Evolutionary conservation across 129 eudicot species (phyloP), one percentile per base, ranked within the genome.

Genomic region (Artemisia argyi): DNA sequence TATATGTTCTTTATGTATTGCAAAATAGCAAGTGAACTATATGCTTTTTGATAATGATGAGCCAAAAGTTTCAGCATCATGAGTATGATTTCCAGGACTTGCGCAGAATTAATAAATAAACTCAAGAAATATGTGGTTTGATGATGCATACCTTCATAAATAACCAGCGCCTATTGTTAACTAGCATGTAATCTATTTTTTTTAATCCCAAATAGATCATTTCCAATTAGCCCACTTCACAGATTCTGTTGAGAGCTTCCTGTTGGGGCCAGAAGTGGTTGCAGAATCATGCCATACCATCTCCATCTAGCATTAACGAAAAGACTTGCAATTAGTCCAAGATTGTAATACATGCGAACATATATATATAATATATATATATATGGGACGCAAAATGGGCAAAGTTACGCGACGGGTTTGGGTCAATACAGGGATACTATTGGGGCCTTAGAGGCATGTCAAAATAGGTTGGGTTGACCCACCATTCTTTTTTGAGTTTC

Each of bases 211-310:
- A 12, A 20, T 17, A 19, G 46, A 67, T 76, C 65, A 80, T 72
- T 56, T 73, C 79, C 79, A 76, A 42, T 77, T 72, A 35, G 82
- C 79, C 91, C 84, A 85, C 69, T 74, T 73, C 54, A 60, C 71
- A 61, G 89, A 76, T 61, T 83, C 87, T 20, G 83, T 79, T 9
- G 89, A 75, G 71, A 64, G 72, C 51, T 83, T 90, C 80, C 83
- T 80, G 75, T 75, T 76, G 14, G 92, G 80, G 48, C 96, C 90
- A 11, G 83, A 68, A 77, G 46, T 78, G 64, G 79, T 80, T 0
- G 88, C 70, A 64, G 84, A 77, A 81, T 90, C 91, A 51, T 89
- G 89, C 98, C 98, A 93, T 44, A 82, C 82, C 85, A 83, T 76
- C 83, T 93, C 98, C 95, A 93, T 90, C 98, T 93, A 80, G 30